Evolutionary conservation across 2,329 filamentous ascomycete genomes (phyloP), one percentile per base, ranked within the genome.

Genomic region (Alternaria gansuensis): DNA sequence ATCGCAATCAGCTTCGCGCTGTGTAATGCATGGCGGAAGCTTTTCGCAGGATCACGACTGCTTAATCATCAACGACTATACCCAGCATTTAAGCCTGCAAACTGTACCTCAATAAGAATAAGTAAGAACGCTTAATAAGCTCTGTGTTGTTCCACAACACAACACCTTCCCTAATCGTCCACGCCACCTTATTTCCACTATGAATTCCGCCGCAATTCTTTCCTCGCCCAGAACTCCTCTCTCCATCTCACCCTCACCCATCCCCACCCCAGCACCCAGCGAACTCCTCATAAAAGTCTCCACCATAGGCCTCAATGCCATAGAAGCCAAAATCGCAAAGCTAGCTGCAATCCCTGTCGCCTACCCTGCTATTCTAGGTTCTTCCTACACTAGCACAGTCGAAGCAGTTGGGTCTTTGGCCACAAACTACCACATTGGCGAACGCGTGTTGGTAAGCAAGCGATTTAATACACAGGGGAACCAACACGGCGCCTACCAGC

Each of bases 281-380:
- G 28, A 33, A 33, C 28, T 33, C 5, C 4, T 33, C 8, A 33
- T 46, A n/a, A 33, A 46, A 23, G 43, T 24, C 10, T 8, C 17
- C 6, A 13, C 29, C 5, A 36, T 31, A 6, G 13, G 37, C 13
- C 9, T 36, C 50, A 52, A 52, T 9, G 21, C 39, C 3, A 31
- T 44, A 7, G 37, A 44, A 52, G 39, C 50, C 3, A 52, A 44
- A 17, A 43, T 44, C 1, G 39, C 50, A 2, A 52, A 52, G 7
- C 14, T 26, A 24, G 39, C 9, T 2, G 50, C 28, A 3, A 36
- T 26, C 33, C 23, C 13, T 14, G n/a, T 37, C n/a, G 36, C 36
- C 9, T 43, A 28, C 10, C 21, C 29, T 5, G 29, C 40, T 39
- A 28, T 44, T 9, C 21, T 21, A 11, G 28, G 43, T 21, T 46